phyloP scores from a whole-genome alignment of 2,329 filamentous ascomycete genomes.

The Hypoxylon sp. region DNA sequence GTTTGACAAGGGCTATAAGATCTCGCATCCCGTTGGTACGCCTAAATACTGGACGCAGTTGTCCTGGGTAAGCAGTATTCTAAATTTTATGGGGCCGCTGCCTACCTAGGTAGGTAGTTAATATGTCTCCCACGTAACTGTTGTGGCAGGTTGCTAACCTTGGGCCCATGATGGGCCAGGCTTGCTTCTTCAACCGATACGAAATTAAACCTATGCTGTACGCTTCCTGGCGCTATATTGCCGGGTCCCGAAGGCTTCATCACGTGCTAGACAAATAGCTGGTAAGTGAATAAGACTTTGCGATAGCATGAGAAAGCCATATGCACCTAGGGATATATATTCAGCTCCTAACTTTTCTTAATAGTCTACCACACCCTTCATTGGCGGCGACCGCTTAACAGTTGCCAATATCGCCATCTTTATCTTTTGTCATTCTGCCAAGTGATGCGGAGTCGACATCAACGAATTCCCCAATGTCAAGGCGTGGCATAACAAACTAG shows the following conservation, averaged over 20 bases:
- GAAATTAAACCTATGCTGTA: constrained; percentile 31
- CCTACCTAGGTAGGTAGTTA: background rate
- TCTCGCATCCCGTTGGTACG: constrained; percentile 35
- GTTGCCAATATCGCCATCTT: constrained; percentile 38
- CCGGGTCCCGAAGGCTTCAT: constrained; percentile 32
- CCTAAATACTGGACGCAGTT: constrained; percentile 38
- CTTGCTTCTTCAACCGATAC: constrained; percentile 37
- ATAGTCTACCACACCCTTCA: constrained; percentile 27
- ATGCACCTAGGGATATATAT: background rate
- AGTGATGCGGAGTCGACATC: constrained; percentile 37
- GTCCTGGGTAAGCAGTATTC: constrained; percentile 35
- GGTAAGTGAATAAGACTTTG: constrained; percentile 21
- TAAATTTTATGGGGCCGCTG: background rate
- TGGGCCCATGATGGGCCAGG: constrained; percentile 36
- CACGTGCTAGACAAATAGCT: constrained; percentile 35
- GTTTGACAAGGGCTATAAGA: constrained; percentile 39
- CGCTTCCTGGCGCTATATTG: constrained; percentile 27
- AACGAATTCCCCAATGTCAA: constrained; percentile 34
- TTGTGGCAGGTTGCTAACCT: constrained; percentile 37
- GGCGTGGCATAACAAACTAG: constrained; percentile 35
- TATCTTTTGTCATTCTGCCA: constrained; percentile 34
- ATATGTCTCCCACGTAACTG: constrained; percentile 18
- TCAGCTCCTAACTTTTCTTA: background rate
- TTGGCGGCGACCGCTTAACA: constrained; percentile 35
- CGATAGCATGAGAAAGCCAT: background rate